Evolutionary conservation across 148 eudicot genomes (phyloP).

Genomic region (Camellia sinensis): DNA sequence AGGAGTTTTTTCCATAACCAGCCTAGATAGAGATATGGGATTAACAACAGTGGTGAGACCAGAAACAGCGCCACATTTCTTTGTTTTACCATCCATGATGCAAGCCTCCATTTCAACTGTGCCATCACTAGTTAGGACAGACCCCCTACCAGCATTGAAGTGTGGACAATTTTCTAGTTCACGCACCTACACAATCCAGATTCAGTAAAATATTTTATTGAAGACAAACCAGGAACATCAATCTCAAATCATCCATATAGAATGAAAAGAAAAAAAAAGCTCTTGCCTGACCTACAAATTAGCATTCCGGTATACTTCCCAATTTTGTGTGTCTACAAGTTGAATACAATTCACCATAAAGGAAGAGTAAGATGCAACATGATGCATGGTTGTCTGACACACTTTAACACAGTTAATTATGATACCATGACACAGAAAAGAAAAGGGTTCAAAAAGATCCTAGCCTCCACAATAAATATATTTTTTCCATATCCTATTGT

Average conservation of each 20-base stretch:
- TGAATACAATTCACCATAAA: background rate
- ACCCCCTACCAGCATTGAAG: slow-evolving; percentile 90
- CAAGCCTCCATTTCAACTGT: slow-evolving; percentile 96
- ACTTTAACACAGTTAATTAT: background rate
- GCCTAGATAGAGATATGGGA: slow-evolving; percentile 72
- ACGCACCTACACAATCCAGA: slow-evolving; percentile 58
- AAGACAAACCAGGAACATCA: slow-evolving; percentile 6
- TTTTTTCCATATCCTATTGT: background rate
- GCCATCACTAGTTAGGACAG: slow-evolving; percentile 65
- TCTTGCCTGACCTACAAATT: background rate
- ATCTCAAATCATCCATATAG: background rate
- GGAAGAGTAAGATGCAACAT: background rate
- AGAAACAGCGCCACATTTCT: slow-evolving; percentile 88
- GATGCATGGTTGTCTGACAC: background rate
- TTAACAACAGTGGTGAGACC: slow-evolving; percentile 78
- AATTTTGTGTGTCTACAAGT: background rate
- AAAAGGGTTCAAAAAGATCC: background rate
- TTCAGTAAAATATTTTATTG: background rate
- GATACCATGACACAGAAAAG: background rate
- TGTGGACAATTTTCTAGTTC: slow-evolving; percentile 75
- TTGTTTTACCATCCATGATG: slow-evolving; percentile 88
- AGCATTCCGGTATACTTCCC: background rate
- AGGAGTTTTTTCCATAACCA: slow-evolving; percentile 89
- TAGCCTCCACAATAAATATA: background rate
- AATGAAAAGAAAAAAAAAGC: background rate